Base-by-base conservation (phyloP, 2,329 filamentous ascomycete species). In the Cercospora berteroae region DNA sequence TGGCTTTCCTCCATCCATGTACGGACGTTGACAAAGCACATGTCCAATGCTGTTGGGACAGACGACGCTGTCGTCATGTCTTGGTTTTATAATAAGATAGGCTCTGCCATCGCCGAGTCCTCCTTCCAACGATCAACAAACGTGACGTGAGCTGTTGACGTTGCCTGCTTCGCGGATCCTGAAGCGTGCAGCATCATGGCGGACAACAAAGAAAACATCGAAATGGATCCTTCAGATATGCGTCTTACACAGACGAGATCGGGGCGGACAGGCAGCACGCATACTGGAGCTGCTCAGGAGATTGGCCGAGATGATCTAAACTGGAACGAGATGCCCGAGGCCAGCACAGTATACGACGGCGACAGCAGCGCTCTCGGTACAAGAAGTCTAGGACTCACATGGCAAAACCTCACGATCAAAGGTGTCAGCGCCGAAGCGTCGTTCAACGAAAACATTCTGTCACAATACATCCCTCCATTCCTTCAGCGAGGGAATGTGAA, bases 391-490 rank as follows among this genome's bases (percentile, higher is more conserved):
- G 89, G 89, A 20, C 82, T 91, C 0, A 88, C 88, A 2, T 91
- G 88, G 87, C 82, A 84, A 69, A 81, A 88, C 66, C 81, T 91
- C 42, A 89, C 82, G 0, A 88, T 91, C 20, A 83, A 88, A 65
- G 89, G 86, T 25, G 80, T 86, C 74, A 84, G 85, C 33, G 79
- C 87, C 13, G 87, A 89, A 56, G 85, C 88, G 0, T 86, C 87
- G 3, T 80, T 91, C 29, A 88, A 91, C 48, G 87, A 18, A 85
- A 87, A 1, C 85, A 87, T 12, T 81, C 83, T 20, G 81, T 84
- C 71, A 85, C 69, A 84, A 81, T 70, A 87, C 88, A 23, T 64
- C n/a, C 33, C 61, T 9, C 48, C 13, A 20, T 33, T 57, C 27
- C 48, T 58, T n/a, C 50, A 42, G 16, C n/a, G 50, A 31, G 61